These are phyloP conservation scores for Saccharomyces jurei DNA, from an alignment of 805 yeast genomes.

Conservation along the genomic window DNA sequence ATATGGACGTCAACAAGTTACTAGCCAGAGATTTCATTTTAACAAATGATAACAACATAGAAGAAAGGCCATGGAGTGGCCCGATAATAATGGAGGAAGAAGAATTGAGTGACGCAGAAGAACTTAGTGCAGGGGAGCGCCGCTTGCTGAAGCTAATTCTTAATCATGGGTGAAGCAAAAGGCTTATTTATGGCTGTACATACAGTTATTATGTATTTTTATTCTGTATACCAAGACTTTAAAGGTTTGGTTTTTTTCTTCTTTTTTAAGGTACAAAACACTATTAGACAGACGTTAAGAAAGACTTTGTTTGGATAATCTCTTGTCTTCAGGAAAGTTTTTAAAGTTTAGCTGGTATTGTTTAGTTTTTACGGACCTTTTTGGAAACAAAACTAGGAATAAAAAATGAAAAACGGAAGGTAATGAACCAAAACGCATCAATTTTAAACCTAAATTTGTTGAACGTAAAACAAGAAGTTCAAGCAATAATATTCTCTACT, in stretches of 20 bases:
- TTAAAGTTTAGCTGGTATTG: neutral
- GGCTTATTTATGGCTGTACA: neutral
- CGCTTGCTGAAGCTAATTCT: neutral
- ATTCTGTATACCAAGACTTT: neutral
- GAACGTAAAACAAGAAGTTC: neutral
- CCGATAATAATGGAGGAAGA: constrained; percentile 22
- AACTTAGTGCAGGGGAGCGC: constrained; percentile 4
- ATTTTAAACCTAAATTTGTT: neutral
- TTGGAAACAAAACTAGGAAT: neutral
- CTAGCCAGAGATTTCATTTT: constrained; percentile 25
- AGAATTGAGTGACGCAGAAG: constrained; percentile 28
- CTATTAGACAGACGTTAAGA: neutral
- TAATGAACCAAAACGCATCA: neutral
- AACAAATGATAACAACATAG: constrained; percentile 16
- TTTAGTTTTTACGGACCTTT: neutral
- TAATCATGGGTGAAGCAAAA: neutral
- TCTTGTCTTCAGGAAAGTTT: neutral
- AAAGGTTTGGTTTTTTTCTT: neutral
- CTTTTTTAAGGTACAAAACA: neutral
- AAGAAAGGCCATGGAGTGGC: constrained; percentile 27
- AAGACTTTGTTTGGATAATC: neutral
- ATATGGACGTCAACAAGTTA: constrained; percentile 5
- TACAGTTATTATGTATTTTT: neutral
- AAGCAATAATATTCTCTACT: neutral
- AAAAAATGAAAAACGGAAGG: neutral